Conservation (phyloP, 441 rosid genomes). For the Croton setiger region DNA sequence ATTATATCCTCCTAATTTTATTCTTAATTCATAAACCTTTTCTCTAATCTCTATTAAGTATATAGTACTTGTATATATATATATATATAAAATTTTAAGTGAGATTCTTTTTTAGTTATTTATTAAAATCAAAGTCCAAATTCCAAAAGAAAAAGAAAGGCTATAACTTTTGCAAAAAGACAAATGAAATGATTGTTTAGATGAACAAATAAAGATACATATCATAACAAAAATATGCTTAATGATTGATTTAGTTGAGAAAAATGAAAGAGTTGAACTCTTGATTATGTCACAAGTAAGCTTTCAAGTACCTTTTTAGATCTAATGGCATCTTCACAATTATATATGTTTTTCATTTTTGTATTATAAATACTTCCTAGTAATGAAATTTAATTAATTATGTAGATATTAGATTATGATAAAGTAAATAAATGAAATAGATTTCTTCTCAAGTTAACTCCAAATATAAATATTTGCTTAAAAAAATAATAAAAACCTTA, state of each 20-base stretch:
- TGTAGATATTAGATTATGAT: neutral
- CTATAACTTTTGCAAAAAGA: neutral
- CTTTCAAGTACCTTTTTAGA: neutral
- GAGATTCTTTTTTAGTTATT: neutral
- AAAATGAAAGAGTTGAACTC: neutral
- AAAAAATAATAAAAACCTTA: too few species aligned
- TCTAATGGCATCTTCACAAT: neutral
- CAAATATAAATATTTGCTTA: too few species aligned
- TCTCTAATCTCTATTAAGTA: neutral
- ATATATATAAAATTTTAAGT: neutral
- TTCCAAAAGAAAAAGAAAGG: neutral
- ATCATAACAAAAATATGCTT: slow-evolving; percentile 2
- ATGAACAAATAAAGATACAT: neutral
- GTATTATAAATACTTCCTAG: too few species aligned
- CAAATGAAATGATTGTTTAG: slow-evolving; percentile 16
- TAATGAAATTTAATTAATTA: too few species aligned
- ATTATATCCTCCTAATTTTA: neutral
- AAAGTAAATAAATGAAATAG: too few species aligned
- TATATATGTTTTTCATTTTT: neutral
- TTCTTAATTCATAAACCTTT: neutral
- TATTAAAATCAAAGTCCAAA: neutral
- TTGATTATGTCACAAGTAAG: slow-evolving; percentile 14
- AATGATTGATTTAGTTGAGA: slow-evolving; percentile 34
- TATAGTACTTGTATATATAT: too few species aligned
- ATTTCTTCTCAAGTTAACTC: too few species aligned